Evolutionary conservation across 2,329 filamentous ascomycete species (phyloP), one percentile per base, ranked within the genome.

Genomic region (Stagonosporopsis chrysanthemi): DNA sequence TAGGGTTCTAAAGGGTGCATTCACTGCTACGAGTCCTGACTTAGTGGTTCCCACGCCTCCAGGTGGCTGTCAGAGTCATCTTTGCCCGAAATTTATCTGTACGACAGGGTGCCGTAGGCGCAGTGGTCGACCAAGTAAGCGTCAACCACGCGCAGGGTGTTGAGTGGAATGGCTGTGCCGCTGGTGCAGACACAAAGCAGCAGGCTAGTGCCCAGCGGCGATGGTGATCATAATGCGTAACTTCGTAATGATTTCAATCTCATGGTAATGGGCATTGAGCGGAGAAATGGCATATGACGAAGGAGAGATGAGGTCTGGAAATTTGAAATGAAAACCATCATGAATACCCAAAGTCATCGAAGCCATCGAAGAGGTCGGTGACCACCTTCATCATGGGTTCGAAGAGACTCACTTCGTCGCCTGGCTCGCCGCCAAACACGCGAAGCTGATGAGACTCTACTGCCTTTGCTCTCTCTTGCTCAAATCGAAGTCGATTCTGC

Each of bases 351-450:
- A 80, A 81, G 64, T 81, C 79, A 57, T 77, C 74, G 51, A 71
- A 66, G 29, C 77, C 78, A 53, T 79, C 72, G 61, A 81, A 81
- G 14, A 81, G 71, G 59, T 77, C 74, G 50, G 78, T 77, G 19
- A 81, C 79, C 11, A 81, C 79, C 66, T 78, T 78, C 57, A 81
- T 64, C 79, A 81, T 81, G 2, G 77, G 75, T 47, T 76, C 78
- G 47, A 79, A 70, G 14, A 81, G 72, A 58, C 71, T 71, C 64
- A 70, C 69, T 62, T 80, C 78, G 56, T 80, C 78, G 51, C 75
- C 76, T 42, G 69, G 74, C 50, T 76, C 70, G 26, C 78, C 79
- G 19, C 79, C 79, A 63, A 81, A 81, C 60, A 80, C 71, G 29
- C 78, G 73, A 40, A 77, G 68, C n/a, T 72, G 70, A 49, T 77